A percentile compares a stretch with the other conserved stretches of the same genome.
These are phyloP conservation scores for Herpetospermum pedunculosum DNA, from an alignment of 306 rosid genomes.

Conservation along the genomic window DNA sequence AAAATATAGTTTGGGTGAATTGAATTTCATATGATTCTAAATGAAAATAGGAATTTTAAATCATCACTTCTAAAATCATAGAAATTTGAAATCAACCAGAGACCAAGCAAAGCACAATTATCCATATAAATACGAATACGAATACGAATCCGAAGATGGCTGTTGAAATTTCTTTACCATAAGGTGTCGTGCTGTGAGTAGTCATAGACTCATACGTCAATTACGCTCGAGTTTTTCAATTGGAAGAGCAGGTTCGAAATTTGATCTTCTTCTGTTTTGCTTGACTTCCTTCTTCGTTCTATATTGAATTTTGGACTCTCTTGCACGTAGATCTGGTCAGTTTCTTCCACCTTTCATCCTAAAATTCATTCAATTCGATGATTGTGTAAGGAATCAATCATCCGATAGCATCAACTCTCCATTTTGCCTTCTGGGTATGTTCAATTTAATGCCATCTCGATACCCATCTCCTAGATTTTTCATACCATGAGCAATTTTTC, in stretches of 20 bases:
- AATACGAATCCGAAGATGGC: too few species aligned
- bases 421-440: slow-evolving; percentile 3
- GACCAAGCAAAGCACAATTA: too few species aligned
- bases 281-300: not conserved
- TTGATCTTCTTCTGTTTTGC: not conserved
- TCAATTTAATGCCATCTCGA: not conserved
- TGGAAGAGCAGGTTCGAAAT: not conserved
- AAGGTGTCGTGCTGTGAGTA: too few species aligned
- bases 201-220: too few species aligned
- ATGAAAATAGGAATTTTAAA: too few species aligned
- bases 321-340: not conserved
- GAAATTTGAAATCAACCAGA: too few species aligned
- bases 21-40: too few species aligned
- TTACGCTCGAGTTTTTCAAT: too few species aligned
- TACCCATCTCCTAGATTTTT: not conserved
- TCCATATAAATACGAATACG: too few species aligned
- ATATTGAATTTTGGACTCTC: not conserved
- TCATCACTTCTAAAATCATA: too few species aligned
- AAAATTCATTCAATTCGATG: not conserved
- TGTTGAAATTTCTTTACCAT: too few species aligned
- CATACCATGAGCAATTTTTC: slow-evolving; percentile 41
- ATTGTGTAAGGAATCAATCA: not conserved
- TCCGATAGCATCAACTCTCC: not conserved
- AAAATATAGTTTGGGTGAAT: too few species aligned
- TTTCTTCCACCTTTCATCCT: not conserved